These are phyloP conservation scores for Atalantia buxifolia DNA, from an alignment of 345 rosid genomes.

Conservation along the genomic window DNA sequence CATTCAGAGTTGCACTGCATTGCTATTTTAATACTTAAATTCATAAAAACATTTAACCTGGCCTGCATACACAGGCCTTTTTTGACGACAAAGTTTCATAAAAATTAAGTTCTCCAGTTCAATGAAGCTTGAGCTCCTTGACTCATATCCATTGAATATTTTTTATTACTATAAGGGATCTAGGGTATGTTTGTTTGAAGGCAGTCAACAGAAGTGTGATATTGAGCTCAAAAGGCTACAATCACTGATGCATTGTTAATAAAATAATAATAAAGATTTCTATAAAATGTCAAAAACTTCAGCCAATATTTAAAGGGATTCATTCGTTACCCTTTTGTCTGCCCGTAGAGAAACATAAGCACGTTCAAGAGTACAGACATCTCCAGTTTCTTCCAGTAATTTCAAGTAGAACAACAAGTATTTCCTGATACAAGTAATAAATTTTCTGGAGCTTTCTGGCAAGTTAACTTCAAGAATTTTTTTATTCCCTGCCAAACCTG, in stretches of 20 bases:
- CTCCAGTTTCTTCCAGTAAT: constrained; percentile 88
- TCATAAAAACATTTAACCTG: neutral
- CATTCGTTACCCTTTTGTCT: constrained; percentile 81
- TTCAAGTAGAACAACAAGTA: constrained; percentile 84
- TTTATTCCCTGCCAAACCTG: constrained; percentile 74
- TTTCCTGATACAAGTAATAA: constrained; percentile 92
- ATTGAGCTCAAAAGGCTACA: neutral
- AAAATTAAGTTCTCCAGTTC: neutral
- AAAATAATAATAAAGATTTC: constrained; percentile 5
- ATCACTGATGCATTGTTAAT: neutral
- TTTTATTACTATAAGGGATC: neutral
- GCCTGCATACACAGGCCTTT: neutral
- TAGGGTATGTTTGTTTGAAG: neutral
- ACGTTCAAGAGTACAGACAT: constrained; percentile 74
- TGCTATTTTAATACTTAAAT: neutral
- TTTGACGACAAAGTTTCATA: neutral
- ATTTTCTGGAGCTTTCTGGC: constrained; percentile 95
- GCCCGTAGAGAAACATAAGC: constrained; percentile 78
- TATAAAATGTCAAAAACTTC: neutral
- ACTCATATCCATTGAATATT: neutral
- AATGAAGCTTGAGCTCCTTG: neutral
- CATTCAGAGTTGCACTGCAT: neutral
- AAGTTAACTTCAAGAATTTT: constrained; percentile 86
- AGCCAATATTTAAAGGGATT: constrained; percentile 2
- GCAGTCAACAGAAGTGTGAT: constrained; percentile 1